Percentiles rank a stretch among this genome's conserved stretches.
phyloP scores from a whole-genome alignment of 257 asterid species.

The Plectranthus barbatus region DNA sequence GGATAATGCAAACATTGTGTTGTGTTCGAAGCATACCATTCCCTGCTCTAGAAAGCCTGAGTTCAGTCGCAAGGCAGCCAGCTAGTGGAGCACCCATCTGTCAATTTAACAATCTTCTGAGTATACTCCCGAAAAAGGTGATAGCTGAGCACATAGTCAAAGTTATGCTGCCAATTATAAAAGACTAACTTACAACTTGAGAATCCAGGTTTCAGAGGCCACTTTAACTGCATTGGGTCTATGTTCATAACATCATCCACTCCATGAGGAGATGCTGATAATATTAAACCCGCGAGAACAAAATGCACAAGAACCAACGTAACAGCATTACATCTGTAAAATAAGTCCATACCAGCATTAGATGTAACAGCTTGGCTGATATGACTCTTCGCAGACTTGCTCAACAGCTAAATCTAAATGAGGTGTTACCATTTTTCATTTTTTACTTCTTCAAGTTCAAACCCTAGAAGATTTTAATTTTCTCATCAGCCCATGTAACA shows the following conservation, averaged over 20 bases:
- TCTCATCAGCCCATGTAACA: constrained; percentile 88
- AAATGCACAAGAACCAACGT: constrained; percentile 11
- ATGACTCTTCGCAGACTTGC: constrained; percentile 32
- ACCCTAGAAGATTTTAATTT: constrained; percentile 35
- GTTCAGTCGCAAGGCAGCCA: constrained; percentile 75
- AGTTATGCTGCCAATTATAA: background rate
- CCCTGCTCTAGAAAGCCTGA: constrained; percentile 78
- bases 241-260: constrained; percentile 34
- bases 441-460: constrained; percentile 24
- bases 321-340: constrained; percentile 3
- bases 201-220: constrained; percentile 71
- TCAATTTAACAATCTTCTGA: constrained; percentile 30
- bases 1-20: background rate
- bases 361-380: constrained; percentile 63
- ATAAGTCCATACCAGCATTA: constrained; percentile 54
- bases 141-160: constrained; percentile 46
- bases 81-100: constrained; percentile 76
- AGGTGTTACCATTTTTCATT: constrained; percentile 15
- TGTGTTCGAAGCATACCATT: constrained; percentile 41
- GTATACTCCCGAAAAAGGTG: constrained; percentile 95
- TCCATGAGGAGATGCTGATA: constrained; percentile 47
- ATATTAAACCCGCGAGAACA: constrained; percentile 51
- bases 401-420: constrained; percentile 18
- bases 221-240: constrained; percentile 40
- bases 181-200: constrained; percentile 46